Evolutionary conservation across 2,329 filamentous ascomycete species (phyloP).

Genomic region (Tolypocladium tundrense): DNA sequence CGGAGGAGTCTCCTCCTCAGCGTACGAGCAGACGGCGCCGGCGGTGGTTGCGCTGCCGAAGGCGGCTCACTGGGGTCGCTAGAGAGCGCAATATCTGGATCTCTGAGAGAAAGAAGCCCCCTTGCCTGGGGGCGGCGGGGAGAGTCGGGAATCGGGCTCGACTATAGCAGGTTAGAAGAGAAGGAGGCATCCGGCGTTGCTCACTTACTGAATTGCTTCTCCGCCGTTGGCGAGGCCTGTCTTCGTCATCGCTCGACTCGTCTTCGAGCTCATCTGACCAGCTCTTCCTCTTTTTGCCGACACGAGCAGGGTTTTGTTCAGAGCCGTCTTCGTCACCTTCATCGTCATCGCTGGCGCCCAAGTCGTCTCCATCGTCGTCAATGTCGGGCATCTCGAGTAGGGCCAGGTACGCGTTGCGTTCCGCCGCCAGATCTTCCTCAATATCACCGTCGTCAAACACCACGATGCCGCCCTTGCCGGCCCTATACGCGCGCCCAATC

Average conservation of each 20-base stretch:
- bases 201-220: conserved; percentile 74
- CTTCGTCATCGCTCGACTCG: conserved; percentile 62
- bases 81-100: conserved; percentile 34
- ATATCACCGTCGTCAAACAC: conserved; percentile 97
- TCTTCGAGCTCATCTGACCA: conserved; percentile 63
- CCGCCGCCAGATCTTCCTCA: conserved; percentile 63
- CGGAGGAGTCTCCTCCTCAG: conserved; percentile 65
- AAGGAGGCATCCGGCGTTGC: background rate
- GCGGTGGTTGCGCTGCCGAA: conserved; percentile 46
- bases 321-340: conserved; percentile 40
- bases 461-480: conserved; percentile 77
- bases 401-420: conserved; percentile 76
- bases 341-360: conserved; percentile 58
- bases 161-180: conserved; percentile 31
- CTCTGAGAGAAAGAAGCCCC: conserved; percentile 46
- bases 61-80: conserved; percentile 43
- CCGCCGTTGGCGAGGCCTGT: conserved; percentile 67
- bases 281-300: conserved; percentile 68
- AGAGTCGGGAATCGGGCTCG: conserved; percentile 55
- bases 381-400: conserved; percentile 84
- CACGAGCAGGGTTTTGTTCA: conserved; percentile 25
- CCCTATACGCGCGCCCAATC: conserved; percentile 60
- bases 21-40: conserved; percentile 58
- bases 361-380: conserved; percentile 66
- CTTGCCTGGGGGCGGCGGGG: conserved; percentile 50